Conservation (phyloP, 2,329 filamentous ascomycete genomes). For the Pseudogymnoascus sp. region DNA sequence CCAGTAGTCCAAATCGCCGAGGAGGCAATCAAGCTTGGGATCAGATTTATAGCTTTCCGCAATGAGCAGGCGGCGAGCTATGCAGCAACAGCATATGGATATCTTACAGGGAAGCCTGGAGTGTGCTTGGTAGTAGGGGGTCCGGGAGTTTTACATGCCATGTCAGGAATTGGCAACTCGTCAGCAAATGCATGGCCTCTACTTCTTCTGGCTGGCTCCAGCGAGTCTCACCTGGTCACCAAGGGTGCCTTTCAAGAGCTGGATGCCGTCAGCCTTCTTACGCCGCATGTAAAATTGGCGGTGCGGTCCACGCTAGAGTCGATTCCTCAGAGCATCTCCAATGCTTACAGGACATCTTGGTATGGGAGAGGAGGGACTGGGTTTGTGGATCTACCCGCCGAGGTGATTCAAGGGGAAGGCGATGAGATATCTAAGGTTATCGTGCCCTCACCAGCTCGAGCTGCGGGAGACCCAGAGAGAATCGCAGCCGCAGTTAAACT, state of each 20-base stretch:
- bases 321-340: constrained; percentile 40
- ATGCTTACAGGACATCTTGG: constrained; percentile 45
- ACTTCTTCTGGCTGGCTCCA: constrained; percentile 46
- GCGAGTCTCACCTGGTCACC: constrained; percentile 42
- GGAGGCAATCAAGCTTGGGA: constrained; percentile 48
- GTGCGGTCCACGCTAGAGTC: constrained; percentile 39
- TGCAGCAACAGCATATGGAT: constrained; percentile 52
- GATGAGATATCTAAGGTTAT: constrained; percentile 20
- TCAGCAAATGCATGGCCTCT: constrained; percentile 49
- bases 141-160: constrained; percentile 50
- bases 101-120: constrained; percentile 47
- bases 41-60: constrained; percentile 50
- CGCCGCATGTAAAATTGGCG: constrained; percentile 45
- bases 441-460: constrained; percentile 34
- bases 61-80: constrained; percentile 54
- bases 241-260: constrained; percentile 53
- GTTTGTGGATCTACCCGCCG: constrained; percentile 49
- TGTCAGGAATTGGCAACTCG: constrained; percentile 48
- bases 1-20: constrained; percentile 51
- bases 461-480: constrained; percentile 38
- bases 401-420: constrained; percentile 42
- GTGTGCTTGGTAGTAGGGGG: constrained; percentile 53
- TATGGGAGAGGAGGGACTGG: constrained; percentile 47
- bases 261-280: constrained; percentile 45
- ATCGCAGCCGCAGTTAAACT: constrained; percentile 36